A percentile compares a stretch with the other conserved stretches of the same genome.
These are phyloP conservation scores for Fusarium clavum DNA, from an alignment of 2,329 filamentous ascomycete genomes.

Conservation along the genomic window DNA sequence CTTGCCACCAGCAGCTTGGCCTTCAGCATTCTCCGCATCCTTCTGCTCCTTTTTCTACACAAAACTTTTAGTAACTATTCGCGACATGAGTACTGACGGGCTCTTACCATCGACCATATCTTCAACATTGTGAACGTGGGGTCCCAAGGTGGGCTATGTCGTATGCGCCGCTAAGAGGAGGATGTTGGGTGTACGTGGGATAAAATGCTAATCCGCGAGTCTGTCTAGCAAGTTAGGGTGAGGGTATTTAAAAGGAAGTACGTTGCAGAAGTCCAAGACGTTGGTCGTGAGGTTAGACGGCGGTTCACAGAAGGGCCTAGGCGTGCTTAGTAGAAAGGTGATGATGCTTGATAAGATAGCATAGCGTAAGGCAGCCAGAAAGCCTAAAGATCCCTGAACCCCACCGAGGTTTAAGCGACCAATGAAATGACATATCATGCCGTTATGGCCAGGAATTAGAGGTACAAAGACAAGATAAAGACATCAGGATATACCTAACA, in stretches of 20 bases:
- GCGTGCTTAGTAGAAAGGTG: constrained; percentile 41
- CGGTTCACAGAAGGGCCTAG: constrained; percentile 33
- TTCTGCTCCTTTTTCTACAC: constrained; percentile 94
- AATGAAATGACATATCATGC: constrained; percentile 1
- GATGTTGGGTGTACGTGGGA: background rate
- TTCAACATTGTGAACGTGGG: constrained; percentile 82
- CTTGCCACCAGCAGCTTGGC: constrained; percentile 76
- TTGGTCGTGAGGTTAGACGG: constrained; percentile 20
- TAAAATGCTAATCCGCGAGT: background rate
- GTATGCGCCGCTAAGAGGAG: constrained; percentile 16
- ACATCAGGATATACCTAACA: background rate
- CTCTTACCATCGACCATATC: constrained; percentile 95
- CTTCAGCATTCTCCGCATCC: constrained; percentile 87
- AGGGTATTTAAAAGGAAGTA: background rate
- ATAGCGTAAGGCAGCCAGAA: constrained; percentile 43
- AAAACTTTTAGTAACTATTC: constrained; percentile 28
- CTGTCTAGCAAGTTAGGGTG: background rate
- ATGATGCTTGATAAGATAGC: constrained; percentile 49
- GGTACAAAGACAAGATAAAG: background rate
- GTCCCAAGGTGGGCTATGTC: constrained; percentile 41
- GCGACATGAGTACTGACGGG: background rate
- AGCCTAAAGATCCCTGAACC: constrained; percentile 15
- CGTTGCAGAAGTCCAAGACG: background rate
- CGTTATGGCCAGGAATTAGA: background rate
- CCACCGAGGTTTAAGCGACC: constrained; percentile 44